A percentile compares a stretch with the other conserved stretches of the same genome.
These are phyloP conservation scores for Penicillium sp. DNA, from an alignment of 2,329 filamentous ascomycete species.

Conservation along the genomic window DNA sequence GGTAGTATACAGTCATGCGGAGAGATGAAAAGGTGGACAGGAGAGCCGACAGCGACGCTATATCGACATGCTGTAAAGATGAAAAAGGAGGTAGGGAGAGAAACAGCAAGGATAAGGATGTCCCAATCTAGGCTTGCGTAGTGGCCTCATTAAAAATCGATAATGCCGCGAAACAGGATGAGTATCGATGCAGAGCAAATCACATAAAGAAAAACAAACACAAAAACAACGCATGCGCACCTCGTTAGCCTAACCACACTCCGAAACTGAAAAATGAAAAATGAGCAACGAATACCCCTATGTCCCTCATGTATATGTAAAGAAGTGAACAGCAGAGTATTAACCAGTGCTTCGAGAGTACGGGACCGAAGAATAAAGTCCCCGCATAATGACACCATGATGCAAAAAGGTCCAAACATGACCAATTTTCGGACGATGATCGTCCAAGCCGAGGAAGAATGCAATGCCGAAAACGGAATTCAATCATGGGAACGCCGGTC, in stretches of 20 bases:
- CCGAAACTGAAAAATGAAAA: conserved; percentile 23
- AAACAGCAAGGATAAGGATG: conserved; percentile 20
- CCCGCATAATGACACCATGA: conserved; percentile 21
- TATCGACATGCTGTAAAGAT: conserved; percentile 21
- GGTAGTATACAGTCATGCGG: conserved; percentile 40
- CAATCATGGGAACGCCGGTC: conserved; percentile 8
- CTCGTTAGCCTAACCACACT: conserved; percentile 27
- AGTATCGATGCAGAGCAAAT: conserved; percentile 27
- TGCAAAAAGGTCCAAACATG: conserved; percentile 24
- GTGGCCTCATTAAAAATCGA: conserved; percentile 28
- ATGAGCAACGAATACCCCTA: conserved; percentile 32
- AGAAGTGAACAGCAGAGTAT: conserved; percentile 37
- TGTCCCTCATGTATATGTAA: conserved; percentile 43
- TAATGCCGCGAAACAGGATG: conserved; percentile 22
- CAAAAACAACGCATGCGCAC: conserved; percentile 11
- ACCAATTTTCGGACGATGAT: conserved; percentile 7
- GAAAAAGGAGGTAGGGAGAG: conserved; percentile 13
- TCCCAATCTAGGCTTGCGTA: conserved; percentile 25
- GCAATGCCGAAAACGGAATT: conserved; percentile 16
- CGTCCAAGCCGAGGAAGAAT: conserved; percentile 14
- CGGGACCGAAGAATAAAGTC: conserved; percentile 15
- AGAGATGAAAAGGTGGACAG: conserved; percentile 21
- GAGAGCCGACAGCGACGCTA: conserved; percentile 17
- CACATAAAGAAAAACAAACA: conserved; percentile 18
- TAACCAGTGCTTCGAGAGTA: conserved; percentile 19